phyloP scores from a whole-genome alignment of 495 filamentous ascomycete species.

The Thermochaetoides thermophila region DNA sequence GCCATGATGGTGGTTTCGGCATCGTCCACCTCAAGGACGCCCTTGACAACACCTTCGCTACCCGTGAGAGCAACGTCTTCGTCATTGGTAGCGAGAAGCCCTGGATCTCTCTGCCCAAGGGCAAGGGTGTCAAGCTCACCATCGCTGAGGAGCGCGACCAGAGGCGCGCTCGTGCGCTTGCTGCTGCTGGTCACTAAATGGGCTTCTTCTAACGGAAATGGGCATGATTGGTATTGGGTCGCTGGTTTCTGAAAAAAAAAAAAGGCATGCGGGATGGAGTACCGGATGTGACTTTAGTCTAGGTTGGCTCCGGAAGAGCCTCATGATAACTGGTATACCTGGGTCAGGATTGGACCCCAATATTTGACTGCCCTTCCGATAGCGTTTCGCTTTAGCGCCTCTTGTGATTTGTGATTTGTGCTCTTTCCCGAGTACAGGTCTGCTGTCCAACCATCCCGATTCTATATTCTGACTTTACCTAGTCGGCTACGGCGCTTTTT shows the following conservation, averaged over 20 bases:
- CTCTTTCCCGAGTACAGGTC: too few relatives aligned
- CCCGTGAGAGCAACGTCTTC: slow-evolving; percentile 96
- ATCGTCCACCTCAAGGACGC: slow-evolving; percentile 99
- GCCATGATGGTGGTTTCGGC: slow-evolving; percentile 98
- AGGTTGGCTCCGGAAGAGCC: slow-evolving; percentile 9
- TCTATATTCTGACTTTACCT: too few relatives aligned
- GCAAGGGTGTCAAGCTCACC: slow-evolving; percentile 98
- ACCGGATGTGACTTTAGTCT: slow-evolving; percentile 19
- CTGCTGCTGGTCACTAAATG: slow-evolving; percentile 42
- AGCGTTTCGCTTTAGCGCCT: too few relatives aligned
- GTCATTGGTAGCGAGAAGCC: slow-evolving; percentile 96
- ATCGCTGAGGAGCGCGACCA: slow-evolving; percentile 98
- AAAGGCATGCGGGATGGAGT: slow-evolving; percentile 21
- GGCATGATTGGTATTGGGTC: slow-evolving; percentile 14
- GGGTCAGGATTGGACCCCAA: slow-evolving; percentile 11
- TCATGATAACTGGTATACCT: slow-evolving; percentile 13
- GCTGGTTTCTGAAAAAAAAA: slow-evolving; percentile 17
- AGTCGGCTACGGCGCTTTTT: too few relatives aligned
- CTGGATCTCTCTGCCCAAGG: slow-evolving; percentile 97
- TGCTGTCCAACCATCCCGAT: too few relatives aligned
- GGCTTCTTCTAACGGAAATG: slow-evolving; percentile 3
- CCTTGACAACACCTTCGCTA: slow-evolving; percentile 98
- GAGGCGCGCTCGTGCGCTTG: slow-evolving; percentile 64
- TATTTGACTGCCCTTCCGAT: slow-evolving; percentile 14
- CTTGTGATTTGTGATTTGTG: too few relatives aligned